Conservation (phyloP, 768 basidiomycete genomes). For the Amylocystis lapponica region DNA sequence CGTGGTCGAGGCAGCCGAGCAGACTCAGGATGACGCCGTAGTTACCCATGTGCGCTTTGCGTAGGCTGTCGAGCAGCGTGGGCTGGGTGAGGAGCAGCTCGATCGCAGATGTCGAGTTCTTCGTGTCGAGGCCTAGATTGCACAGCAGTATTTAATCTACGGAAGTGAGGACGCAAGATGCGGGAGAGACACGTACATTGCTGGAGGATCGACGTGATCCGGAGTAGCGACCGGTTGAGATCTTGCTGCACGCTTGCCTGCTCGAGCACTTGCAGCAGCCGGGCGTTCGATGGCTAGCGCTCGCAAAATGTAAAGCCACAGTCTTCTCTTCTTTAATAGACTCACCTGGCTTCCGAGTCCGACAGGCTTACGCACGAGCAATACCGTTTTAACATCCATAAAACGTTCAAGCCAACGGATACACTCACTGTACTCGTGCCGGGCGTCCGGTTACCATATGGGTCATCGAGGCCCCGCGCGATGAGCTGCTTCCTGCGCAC, state of each 20-base stretch:
- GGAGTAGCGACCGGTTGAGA: conserved; percentile 63
- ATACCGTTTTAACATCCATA: too few relatives aligned
- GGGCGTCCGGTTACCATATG: conserved; percentile 52
- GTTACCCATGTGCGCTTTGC: conserved; percentile 88
- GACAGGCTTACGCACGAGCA: not conserved
- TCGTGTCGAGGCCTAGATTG: conserved; percentile 53
- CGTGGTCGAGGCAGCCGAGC: conserved; percentile 88
- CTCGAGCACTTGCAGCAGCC: conserved; percentile 60
- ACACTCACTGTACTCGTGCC: conserved; percentile 45
- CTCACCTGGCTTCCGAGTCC: too few relatives aligned
- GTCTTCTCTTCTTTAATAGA: too few relatives aligned
- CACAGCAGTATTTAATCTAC: not conserved
- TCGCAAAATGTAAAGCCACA: not conserved
- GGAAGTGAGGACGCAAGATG: too few relatives aligned
- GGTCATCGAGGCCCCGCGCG: conserved; percentile 64
- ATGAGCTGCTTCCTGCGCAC: conserved; percentile 70
- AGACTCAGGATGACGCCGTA: conserved; percentile 89
- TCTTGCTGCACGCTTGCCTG: conserved; percentile 79
- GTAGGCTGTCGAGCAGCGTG: conserved; percentile 73
- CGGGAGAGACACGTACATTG: conserved; percentile 40
- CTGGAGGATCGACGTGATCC: conserved; percentile 79
- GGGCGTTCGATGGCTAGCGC: conserved; percentile 45
- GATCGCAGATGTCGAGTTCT: conserved; percentile 73
- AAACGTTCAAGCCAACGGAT: not conserved
- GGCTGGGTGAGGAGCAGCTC: conserved; percentile 80